These are phyloP conservation scores for Glycine latifolia DNA, from an alignment of 306 rosid genomes.

Conservation along the genomic window DNA sequence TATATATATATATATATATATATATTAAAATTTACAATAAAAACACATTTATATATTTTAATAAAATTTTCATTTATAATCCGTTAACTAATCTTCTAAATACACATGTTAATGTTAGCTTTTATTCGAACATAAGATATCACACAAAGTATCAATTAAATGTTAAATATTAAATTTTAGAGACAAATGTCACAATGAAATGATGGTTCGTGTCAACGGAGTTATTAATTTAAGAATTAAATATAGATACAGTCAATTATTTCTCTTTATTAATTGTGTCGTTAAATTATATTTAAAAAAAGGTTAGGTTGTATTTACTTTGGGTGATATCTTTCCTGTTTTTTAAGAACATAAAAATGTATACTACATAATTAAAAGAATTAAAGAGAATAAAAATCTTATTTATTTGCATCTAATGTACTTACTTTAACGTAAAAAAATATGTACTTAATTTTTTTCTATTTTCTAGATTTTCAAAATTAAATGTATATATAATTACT, in stretches of 20 bases:
- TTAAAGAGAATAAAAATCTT: too few species aligned
- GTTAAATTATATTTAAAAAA: too few species aligned
- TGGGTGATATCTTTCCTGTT: too few species aligned
- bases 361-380: too few species aligned
- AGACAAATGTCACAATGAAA: background rate
- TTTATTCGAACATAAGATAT: background rate
- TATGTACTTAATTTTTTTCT: too few species aligned
- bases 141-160: background rate
- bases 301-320: too few species aligned
- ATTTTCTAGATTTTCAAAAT: too few species aligned
- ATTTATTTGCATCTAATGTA: too few species aligned
- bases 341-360: too few species aligned
- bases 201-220: background rate
- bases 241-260: background rate
- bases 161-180: background rate
- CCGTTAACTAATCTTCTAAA: background rate
- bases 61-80: background rate
- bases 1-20: background rate
- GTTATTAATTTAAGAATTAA: background rate
- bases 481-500: too few species aligned
- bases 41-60: background rate
- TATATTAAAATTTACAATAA: background rate
- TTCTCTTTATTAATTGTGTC: background rate
- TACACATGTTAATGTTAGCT: background rate
- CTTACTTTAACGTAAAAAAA: too few species aligned